Evolutionary conservation across 2,329 filamentous ascomycete genomes (phyloP).

Genomic region (Alternaria sp.): DNA sequence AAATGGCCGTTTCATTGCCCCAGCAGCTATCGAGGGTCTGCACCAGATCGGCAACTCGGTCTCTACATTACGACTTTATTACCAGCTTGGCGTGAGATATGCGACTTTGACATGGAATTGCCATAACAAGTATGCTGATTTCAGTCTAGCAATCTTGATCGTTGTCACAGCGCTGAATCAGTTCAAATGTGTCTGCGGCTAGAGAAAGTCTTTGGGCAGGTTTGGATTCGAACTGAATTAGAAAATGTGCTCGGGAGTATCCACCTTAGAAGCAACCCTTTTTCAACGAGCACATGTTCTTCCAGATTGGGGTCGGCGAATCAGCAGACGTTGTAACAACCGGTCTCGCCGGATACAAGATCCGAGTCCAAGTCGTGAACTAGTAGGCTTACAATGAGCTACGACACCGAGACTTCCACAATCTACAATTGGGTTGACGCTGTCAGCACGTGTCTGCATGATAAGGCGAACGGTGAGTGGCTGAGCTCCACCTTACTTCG

Average conservation of each 20-base stretch:
- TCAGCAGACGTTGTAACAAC: not conserved
- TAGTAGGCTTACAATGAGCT: not conserved
- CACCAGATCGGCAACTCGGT: constrained; percentile 92
- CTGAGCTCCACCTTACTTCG: constrained; percentile 10
- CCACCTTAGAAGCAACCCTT: too few relatives aligned
- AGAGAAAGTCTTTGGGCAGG: too few relatives aligned
- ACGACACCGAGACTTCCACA: not conserved
- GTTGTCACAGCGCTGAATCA: too few relatives aligned
- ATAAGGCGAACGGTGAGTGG: constrained; percentile 16
- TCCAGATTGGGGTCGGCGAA: not conserved
- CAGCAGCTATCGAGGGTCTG: constrained; percentile 65
- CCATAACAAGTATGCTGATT: constrained; percentile 86
- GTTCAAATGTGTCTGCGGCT: not conserved
- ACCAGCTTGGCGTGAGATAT: constrained; percentile 83
- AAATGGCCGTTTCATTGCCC: constrained; percentile 47
- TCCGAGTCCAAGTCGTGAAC: not conserved
- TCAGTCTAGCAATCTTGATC: too few relatives aligned
- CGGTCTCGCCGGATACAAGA: not conserved
- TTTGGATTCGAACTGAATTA: too few relatives aligned
- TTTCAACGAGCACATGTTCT: too few relatives aligned
- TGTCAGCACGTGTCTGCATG: not conserved
- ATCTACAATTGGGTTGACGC: not conserved
- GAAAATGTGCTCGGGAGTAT: too few relatives aligned
- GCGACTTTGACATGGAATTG: constrained; percentile 93
- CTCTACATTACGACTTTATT: constrained; percentile 76